Conservation (phyloP, 805 yeast species). For the Saccharomycopsis microspora region DNA sequence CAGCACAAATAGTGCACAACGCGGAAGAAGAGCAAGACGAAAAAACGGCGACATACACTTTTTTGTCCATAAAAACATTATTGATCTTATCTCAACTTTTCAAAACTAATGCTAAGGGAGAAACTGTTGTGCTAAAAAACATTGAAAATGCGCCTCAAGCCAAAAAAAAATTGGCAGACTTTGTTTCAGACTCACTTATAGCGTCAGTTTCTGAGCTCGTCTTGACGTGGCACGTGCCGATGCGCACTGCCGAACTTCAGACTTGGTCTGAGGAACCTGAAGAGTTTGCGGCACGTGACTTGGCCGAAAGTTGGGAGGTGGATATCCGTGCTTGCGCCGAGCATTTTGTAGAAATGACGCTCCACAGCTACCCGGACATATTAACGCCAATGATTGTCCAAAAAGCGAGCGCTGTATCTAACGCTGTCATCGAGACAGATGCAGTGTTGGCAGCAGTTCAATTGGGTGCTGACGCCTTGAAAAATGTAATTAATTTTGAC, state of each 20-base stretch:
- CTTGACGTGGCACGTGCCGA: constrained; percentile 60
- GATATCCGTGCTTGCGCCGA: constrained; percentile 84
- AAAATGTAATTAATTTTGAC: constrained; percentile 59
- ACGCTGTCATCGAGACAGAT: constrained; percentile 51
- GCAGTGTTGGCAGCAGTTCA: constrained; percentile 77
- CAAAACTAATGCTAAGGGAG: constrained; percentile 53
- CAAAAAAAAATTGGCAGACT: constrained; percentile 37
- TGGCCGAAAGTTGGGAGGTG: constrained; percentile 67
- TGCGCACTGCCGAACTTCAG: constrained; percentile 68
- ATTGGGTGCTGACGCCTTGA: constrained; percentile 55
- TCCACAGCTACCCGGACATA: constrained; percentile 47
- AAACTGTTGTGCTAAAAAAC: constrained; percentile 51
- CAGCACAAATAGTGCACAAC: no score
- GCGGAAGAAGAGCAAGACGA: no score
- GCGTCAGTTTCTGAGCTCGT: constrained; percentile 52
- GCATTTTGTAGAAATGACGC: constrained; percentile 66
- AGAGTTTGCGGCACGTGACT: constrained; percentile 82
- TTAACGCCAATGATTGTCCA: constrained; percentile 45
- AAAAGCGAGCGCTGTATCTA: constrained; percentile 22
- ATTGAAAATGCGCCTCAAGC: constrained; percentile 53
- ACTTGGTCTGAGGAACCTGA: constrained; percentile 83
- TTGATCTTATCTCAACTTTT: constrained; percentile 54
- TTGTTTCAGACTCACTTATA: constrained; percentile 48
- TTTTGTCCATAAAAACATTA: constrained; percentile 51
- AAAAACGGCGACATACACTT: no score